A percentile compares a stretch with the other conserved stretches of the same genome.
phyloP scores from a whole-genome alignment of 139 green algal species.

The Edaphochlamys debaryana region DNA sequence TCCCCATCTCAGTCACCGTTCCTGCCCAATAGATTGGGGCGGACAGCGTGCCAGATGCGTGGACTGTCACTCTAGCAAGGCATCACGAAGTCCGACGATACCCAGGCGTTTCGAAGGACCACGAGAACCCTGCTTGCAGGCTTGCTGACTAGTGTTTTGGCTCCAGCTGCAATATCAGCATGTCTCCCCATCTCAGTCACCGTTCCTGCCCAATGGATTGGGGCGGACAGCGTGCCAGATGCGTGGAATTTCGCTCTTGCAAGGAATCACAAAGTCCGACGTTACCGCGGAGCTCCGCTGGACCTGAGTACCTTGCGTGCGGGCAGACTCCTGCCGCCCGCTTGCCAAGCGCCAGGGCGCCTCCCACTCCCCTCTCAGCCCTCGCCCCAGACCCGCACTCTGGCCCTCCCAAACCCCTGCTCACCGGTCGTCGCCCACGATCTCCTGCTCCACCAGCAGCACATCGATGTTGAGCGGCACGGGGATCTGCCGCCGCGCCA shows the following conservation, averaged over 20 bases:
- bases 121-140: no score
- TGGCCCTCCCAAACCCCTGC: neutral
- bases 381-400: no score
- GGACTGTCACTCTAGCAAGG: constrained; percentile 27
- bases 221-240: neutral
- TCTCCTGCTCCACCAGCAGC: constrained; percentile 98
- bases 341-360: no score
- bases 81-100: no score
- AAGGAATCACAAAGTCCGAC: constrained; percentile 6
- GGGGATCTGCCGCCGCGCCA: constrained; percentile 92
- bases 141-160: no score
- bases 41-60: constrained; percentile 45
- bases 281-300: no score
- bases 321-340: no score
- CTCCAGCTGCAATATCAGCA: no score
- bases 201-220: neutral
- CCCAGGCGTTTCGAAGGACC: constrained; percentile 18
- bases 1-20: constrained; percentile 40
- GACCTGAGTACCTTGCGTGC: no score
- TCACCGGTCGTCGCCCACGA: constrained; percentile 81
- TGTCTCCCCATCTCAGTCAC: constrained; percentile 4
- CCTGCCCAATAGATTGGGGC: constrained; percentile 1
- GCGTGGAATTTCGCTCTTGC: neutral
- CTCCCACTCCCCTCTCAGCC: no score
- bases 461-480: constrained; percentile 97